A percentile compares a stretch with the other conserved stretches of the same genome.
Evolutionary conservation across 768 basidiomycete genomes (phyloP).

Genomic region (Termitomyces sp.): DNA sequence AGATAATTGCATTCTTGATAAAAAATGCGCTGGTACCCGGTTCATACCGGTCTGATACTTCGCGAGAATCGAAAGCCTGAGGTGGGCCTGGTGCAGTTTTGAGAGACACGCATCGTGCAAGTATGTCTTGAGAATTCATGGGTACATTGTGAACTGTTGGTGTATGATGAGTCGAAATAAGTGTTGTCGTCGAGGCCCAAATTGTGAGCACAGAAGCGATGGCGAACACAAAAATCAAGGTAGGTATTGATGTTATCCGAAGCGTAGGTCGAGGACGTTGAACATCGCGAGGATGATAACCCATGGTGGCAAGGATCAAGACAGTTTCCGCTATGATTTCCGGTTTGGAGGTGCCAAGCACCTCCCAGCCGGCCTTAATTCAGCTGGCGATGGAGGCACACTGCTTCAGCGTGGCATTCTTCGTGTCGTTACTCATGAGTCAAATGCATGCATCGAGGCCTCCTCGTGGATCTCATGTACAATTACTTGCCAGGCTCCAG

Average conservation of each 20-base stretch:
- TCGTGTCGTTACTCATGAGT: neutral
- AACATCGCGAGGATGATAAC: constrained; percentile 13
- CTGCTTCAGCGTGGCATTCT: constrained; percentile 2
- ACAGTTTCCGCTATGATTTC: neutral
- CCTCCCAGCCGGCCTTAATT: neutral
- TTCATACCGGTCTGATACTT: constrained; percentile 63
- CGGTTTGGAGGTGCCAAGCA: neutral
- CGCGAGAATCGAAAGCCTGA: constrained; percentile 34
- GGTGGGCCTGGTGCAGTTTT: constrained; percentile 44
- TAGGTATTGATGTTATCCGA: constrained; percentile 8
- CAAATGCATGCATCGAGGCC: neutral
- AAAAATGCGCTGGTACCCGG: constrained; percentile 61
- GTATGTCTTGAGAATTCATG: constrained; percentile 29
- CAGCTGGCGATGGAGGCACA: neutral
- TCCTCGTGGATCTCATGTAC: constrained; percentile 1
- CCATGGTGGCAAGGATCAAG: constrained; percentile 21
- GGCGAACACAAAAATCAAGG: constrained; percentile 12
- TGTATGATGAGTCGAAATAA: constrained; percentile 3
- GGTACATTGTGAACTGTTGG: constrained; percentile 16
- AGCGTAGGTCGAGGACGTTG: constrained; percentile 1
- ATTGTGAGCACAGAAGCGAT: constrained; percentile 14
- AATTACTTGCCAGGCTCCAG: neutral
- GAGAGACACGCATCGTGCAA: constrained; percentile 49
- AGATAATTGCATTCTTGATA: constrained; percentile 69
- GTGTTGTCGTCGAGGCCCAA: constrained; percentile 12